Evolutionary conservation across 1,284 basidiomycete genomes (phyloP).

Genomic region (Chalciporus sp.): DNA sequence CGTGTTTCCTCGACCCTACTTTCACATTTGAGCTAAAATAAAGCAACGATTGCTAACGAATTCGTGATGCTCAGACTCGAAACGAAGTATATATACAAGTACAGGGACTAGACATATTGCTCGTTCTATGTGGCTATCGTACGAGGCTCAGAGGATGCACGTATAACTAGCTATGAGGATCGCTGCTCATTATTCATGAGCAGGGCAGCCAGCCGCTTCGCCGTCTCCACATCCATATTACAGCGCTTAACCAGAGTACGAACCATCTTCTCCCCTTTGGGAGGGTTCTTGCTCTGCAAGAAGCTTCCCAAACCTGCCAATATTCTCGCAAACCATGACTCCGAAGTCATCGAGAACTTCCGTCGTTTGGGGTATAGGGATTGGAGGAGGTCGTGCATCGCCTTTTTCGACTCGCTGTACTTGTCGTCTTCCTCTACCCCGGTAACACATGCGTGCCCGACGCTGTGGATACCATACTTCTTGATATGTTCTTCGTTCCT

Average conservation of each 20-base stretch:
- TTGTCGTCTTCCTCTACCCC: slow-evolving; percentile 32
- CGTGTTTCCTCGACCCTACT: too few species aligned
- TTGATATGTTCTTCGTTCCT: slow-evolving; percentile 26
- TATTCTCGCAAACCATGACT: slow-evolving; percentile 28
- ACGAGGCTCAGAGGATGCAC: background rate
- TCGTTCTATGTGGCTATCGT: background rate
- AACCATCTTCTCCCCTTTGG: slow-evolving; percentile 28
- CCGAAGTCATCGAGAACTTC: slow-evolving; percentile 28
- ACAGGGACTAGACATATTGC: background rate
- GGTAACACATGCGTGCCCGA: slow-evolving; percentile 44
- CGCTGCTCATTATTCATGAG: slow-evolving; percentile 4
- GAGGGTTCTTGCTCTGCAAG: slow-evolving; percentile 23
- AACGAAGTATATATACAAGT: background rate
- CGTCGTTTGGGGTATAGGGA: slow-evolving; percentile 6
- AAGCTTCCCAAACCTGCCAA: slow-evolving; percentile 24
- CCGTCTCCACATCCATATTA: slow-evolving; percentile 32
- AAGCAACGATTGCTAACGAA: background rate
- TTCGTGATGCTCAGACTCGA: background rate
- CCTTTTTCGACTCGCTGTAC: slow-evolving; percentile 4
- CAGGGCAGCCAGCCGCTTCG: slow-evolving; percentile 19
- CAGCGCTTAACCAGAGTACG: slow-evolving; percentile 30
- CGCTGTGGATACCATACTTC: slow-evolving; percentile 33
- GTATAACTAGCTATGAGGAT: background rate
- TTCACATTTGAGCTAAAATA: too few species aligned
- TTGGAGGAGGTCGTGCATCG: background rate